Percentiles rank a stretch among this genome's conserved stretches.
Conservation (phyloP, 345 rosid genomes). For the Corchorus capsularis region DNA sequence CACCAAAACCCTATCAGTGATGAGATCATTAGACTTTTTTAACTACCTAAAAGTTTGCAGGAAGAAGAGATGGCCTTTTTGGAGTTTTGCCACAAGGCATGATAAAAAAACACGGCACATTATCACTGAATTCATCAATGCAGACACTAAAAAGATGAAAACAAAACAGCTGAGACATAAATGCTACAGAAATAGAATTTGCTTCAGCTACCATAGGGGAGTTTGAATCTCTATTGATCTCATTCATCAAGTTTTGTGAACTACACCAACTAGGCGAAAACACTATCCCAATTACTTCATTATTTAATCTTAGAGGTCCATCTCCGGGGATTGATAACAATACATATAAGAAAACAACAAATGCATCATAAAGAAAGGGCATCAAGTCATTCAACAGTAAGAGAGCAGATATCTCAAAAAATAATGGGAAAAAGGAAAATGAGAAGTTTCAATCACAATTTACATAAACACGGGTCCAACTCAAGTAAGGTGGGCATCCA, state of each 20-base stretch:
- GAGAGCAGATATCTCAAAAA: slow-evolving; percentile 19
- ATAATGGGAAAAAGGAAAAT: neutral
- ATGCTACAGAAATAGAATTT: neutral
- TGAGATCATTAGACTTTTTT: neutral
- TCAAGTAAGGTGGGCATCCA: slow-evolving; percentile 36
- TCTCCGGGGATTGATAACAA: neutral
- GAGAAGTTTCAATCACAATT: slow-evolving; percentile 16
- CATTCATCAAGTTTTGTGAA: neutral
- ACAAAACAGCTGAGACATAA: neutral
- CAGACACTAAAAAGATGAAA: neutral
- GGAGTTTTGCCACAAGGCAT: neutral
- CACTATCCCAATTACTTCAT: neutral
- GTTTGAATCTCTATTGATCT: neutral
- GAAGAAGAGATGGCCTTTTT: neutral
- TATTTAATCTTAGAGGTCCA: neutral
- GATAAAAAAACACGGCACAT: neutral
- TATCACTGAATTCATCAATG: neutral
- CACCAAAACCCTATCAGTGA: neutral
- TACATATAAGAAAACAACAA: slow-evolving; percentile 9
- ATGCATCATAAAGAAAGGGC: slow-evolving; percentile 7
- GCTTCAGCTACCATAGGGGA: neutral
- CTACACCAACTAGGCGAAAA: neutral
- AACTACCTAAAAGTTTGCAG: neutral
- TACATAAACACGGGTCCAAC: slow-evolving; percentile 28
- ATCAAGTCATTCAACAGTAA: slow-evolving; percentile 13